Conservation (phyloP, 2,329 filamentous ascomycete genomes). For the Phialophora chinensis region DNA sequence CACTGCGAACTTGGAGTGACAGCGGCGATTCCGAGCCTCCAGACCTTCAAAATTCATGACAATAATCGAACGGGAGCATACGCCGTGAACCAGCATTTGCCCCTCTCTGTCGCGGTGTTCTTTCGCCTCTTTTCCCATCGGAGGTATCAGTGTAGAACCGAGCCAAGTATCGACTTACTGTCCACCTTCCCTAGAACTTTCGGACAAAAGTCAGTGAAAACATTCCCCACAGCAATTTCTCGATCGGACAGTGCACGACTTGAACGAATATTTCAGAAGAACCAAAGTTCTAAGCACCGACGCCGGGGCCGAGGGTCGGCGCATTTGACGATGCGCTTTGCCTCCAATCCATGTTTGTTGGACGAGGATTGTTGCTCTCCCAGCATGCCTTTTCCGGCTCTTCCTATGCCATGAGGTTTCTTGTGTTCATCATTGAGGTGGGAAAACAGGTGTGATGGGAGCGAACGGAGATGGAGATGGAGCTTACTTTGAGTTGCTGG, state of each 20-base stretch:
- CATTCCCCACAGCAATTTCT: not conserved
- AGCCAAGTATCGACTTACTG: not conserved
- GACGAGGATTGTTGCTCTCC: not conserved
- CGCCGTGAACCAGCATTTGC: not conserved
- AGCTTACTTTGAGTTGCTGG: not conserved
- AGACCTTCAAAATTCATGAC: not conserved
- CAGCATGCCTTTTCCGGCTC: slow-evolving; percentile 42
- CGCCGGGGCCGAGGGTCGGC: slow-evolving; percentile 25
- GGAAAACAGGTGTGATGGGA: not conserved
- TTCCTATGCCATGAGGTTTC: slow-evolving; percentile 42
- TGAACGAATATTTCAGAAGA: slow-evolving; percentile 36
- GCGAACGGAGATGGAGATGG: not conserved
- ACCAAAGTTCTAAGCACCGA: slow-evolving; percentile 42
- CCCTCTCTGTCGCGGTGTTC: not conserved
- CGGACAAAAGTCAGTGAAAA: not conserved
- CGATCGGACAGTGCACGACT: not conserved
- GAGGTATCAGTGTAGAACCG: not conserved
- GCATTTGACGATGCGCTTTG: slow-evolving; percentile 40
- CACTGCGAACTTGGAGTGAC: not conserved
- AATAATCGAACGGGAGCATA: not conserved
- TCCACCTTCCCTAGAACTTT: not conserved
- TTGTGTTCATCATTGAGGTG: slow-evolving; percentile 38
- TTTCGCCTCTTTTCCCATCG: not conserved
- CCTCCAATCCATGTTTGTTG: slow-evolving; percentile 4
- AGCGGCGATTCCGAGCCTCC: not conserved